These are phyloP conservation scores for Gossypium laxum DNA, from an alignment of 441 rosid genomes.

Conservation along the genomic window DNA sequence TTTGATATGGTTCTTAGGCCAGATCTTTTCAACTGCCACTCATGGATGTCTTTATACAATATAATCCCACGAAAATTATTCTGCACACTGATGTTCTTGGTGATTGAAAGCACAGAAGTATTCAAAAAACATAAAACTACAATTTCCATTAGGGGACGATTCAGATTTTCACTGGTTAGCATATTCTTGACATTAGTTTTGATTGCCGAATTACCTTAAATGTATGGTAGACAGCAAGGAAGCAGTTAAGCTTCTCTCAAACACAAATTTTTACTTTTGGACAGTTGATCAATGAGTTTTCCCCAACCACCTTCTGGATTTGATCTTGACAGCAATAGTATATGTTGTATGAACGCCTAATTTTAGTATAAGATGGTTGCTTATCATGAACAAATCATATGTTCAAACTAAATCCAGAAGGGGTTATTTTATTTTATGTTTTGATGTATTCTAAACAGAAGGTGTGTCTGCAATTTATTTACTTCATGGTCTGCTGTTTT, in stretches of 20 bases:
- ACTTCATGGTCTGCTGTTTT: constrained; percentile 17
- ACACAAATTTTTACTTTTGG: background rate
- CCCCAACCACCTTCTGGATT: background rate
- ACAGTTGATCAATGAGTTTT: constrained; percentile 1
- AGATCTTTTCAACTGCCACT: background rate
- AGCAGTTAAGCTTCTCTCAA: background rate
- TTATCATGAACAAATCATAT: background rate
- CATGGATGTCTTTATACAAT: background rate
- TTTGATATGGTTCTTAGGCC: background rate
- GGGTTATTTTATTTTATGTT: background rate
- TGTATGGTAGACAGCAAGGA: background rate
- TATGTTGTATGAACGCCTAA: background rate
- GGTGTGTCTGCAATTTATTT: constrained; percentile 10
- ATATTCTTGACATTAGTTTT: constrained; percentile 6
- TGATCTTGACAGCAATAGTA: constrained; percentile 10
- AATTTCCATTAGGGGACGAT: background rate
- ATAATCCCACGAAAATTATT: background rate
- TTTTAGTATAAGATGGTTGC: constrained; percentile 6
- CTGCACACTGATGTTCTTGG: background rate
- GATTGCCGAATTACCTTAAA: background rate
- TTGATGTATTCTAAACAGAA: background rate
- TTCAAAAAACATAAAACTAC: background rate
- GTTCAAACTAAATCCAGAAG: background rate
- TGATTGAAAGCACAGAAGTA: background rate
- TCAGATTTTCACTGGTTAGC: background rate